Conservation (phyloP, 441 rosid genomes). For the Pelargonium australe region DNA sequence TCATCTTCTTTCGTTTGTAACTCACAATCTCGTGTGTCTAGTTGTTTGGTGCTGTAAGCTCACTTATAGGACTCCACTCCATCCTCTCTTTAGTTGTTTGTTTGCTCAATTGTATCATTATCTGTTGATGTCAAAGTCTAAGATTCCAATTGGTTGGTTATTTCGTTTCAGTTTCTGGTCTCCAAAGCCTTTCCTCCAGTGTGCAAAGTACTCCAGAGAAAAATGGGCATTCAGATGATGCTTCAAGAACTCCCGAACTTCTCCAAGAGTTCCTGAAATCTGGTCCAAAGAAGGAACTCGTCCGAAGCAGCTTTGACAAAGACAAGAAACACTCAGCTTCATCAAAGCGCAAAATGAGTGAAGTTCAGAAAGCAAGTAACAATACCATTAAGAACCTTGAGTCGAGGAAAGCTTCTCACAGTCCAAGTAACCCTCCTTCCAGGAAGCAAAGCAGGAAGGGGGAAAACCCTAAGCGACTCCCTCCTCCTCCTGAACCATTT, state of each 20-base stretch:
- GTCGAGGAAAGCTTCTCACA: constrained; percentile 33
- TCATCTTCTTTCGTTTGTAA: too few relatives aligned
- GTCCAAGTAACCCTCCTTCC: constrained; percentile 32
- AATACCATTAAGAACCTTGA: constrained; percentile 67
- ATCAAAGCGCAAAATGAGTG: constrained; percentile 58
- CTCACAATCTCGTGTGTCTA: too few relatives aligned
- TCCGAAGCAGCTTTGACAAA: constrained; percentile 38
- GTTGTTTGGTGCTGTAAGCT: too few relatives aligned
- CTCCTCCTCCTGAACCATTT: constrained; percentile 38
- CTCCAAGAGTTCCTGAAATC: constrained; percentile 57
- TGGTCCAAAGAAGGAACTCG: constrained; percentile 47
- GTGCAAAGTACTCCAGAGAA: constrained; percentile 65
- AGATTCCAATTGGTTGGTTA: constrained; percentile 10
- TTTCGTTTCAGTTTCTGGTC: constrained; percentile 40
- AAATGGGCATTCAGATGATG: constrained; percentile 50
- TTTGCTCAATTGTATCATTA: not conserved
- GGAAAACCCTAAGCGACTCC: constrained; percentile 48
- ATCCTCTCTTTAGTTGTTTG: not conserved
- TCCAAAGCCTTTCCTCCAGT: constrained; percentile 58
- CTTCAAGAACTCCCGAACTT: constrained; percentile 53
- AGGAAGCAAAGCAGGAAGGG: constrained; percentile 72
- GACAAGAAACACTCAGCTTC: constrained; percentile 48
- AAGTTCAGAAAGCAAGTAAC: constrained; percentile 34
- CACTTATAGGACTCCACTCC: too few relatives aligned
- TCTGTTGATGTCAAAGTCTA: constrained; percentile 1